Conservation (phyloP, 1,139 yeast species). For the Yamadazyma spencermartinsiae region DNA sequence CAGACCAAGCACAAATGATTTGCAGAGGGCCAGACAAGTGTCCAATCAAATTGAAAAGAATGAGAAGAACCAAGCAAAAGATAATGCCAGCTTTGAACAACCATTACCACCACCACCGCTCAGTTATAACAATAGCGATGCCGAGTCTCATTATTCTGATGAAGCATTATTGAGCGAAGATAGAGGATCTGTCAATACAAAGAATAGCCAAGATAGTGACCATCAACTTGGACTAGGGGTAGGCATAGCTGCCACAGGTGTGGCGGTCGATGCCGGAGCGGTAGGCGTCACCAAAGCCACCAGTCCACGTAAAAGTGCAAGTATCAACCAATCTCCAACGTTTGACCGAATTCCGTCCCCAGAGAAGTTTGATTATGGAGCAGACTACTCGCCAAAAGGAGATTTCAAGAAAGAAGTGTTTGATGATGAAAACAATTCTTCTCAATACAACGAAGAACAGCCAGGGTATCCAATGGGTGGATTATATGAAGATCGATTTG, state of each 20-base stretch:
- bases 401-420: constrained; percentile 9
- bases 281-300: not conserved
- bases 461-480: constrained; percentile 6
- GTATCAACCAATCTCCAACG: not conserved
- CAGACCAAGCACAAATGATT: constrained; percentile 34
- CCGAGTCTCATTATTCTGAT: constrained; percentile 15
- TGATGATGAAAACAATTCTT: constrained; percentile 18
- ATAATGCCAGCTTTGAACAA: constrained; percentile 10
- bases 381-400: constrained; percentile 9
- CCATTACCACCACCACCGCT: constrained; percentile 18
- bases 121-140: constrained; percentile 8
- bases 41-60: constrained; percentile 20
- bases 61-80: constrained; percentile 3
- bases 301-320: not conserved
- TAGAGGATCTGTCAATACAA: constrained; percentile 1
- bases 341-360: not conserved
- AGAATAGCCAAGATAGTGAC: constrained; percentile 1
- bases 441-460: constrained; percentile 10
- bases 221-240: not conserved
- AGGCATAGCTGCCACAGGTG: constrained; percentile 1
- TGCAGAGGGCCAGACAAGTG: constrained; percentile 33
- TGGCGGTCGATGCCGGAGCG: constrained; percentile 3
- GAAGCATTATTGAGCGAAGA: constrained; percentile 6
- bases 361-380: not conserved
- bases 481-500: constrained; percentile 6